phyloP scores from a whole-genome alignment of 2,329 filamentous ascomycete species.

The Cladosporium sp. region DNA sequence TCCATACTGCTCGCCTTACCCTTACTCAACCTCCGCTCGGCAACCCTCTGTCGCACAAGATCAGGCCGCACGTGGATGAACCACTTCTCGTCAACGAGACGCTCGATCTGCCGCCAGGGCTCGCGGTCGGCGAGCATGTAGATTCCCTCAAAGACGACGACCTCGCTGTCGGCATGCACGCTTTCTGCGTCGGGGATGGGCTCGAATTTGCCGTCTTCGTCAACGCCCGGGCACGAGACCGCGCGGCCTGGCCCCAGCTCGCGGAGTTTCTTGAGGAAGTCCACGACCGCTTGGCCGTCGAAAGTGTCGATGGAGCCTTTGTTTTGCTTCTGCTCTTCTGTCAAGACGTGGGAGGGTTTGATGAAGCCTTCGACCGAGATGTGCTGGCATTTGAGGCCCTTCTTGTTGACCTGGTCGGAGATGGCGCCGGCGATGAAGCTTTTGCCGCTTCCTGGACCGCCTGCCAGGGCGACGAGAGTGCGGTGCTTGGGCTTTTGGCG shows the following conservation, averaged over 20 bases:
- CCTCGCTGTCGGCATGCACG: conserved; percentile 1
- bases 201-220: conserved; percentile 8
- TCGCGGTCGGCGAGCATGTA: conserved; percentile 30
- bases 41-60: conserved; percentile 36
- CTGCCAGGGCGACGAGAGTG: conserved; percentile 11
- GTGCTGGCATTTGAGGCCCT: conserved; percentile 8
- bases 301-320: conserved; percentile 10
- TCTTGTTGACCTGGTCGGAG: neutral
- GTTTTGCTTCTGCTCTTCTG: neutral
- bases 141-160: conserved; percentile 22
- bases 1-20: conserved; percentile 7
- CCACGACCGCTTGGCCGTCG: conserved; percentile 11
- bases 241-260: conserved; percentile 7
- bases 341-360: conserved; percentile 8
- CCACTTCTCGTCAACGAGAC: conserved; percentile 39
- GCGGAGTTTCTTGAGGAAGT: conserved; percentile 5
- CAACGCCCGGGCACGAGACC: conserved; percentile 1
- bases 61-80: conserved; percentile 38
- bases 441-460: conserved; percentile 14
- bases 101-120: conserved; percentile 33
- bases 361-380: conserved; percentile 13
- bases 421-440: conserved; percentile 4
- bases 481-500: neutral
- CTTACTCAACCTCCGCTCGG: conserved; percentile 24
- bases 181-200: conserved; percentile 4